A percentile compares a stretch with the other conserved stretches of the same genome.
These are phyloP conservation scores for Stramenopiles sp. DNA, from an alignment of 352 stramenopile genomes.

Conservation along the genomic window DNA sequence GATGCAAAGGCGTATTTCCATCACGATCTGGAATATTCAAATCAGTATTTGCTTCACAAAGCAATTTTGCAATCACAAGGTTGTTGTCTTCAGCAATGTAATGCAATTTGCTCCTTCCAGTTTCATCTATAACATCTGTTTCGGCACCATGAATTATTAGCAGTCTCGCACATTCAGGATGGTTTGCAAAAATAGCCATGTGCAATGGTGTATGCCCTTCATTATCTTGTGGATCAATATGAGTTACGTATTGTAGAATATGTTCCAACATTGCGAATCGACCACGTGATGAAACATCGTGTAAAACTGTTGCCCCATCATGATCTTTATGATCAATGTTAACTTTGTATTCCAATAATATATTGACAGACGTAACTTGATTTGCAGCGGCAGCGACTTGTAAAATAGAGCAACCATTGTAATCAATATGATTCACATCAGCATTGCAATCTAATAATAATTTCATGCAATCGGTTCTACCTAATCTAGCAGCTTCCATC, in stretches of 20 bases:
- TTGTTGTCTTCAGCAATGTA: constrained; percentile 40
- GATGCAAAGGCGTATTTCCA: constrained; percentile 39
- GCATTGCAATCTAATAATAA: constrained; percentile 42
- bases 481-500: constrained; percentile 32
- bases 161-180: constrained; percentile 28
- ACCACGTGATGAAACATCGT: constrained; percentile 36
- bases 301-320: constrained; percentile 33
- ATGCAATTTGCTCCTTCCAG: constrained; percentile 40
- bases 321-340: constrained; percentile 17
- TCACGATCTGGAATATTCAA: constrained; percentile 41
- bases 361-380: constrained; percentile 26
- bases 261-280: constrained; percentile 26
- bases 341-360: constrained; percentile 25
- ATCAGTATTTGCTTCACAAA: constrained; percentile 33
- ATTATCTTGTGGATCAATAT: constrained; percentile 32
- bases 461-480: constrained; percentile 35
- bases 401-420: constrained; percentile 27
- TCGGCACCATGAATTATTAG: constrained; percentile 34
- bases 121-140: constrained; percentile 39
- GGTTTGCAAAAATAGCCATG: constrained; percentile 39
- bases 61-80: constrained; percentile 28
- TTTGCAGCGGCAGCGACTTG: constrained; percentile 41
- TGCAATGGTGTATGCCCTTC: constrained; percentile 54
- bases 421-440: constrained; percentile 29
- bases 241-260: constrained; percentile 20